Conservation (phyloP, 2,329 filamentous ascomycete species). For the Paecilomyces sp. region DNA sequence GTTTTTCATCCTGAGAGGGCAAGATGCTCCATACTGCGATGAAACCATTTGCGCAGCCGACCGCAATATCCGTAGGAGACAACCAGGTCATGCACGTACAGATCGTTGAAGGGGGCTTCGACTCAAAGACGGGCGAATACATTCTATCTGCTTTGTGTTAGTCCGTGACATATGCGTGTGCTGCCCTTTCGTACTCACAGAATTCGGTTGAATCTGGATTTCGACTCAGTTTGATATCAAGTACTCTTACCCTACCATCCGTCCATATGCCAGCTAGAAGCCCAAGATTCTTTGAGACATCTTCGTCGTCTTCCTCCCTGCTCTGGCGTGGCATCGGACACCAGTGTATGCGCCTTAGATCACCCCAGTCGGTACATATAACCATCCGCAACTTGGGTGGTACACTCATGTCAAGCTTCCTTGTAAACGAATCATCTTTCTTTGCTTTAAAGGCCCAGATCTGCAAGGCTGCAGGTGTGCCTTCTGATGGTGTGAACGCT, state of each 20-base stretch:
- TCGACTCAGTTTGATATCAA: conserved; percentile 41
- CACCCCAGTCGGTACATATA: conserved; percentile 53
- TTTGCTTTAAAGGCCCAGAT: conserved; percentile 50
- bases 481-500: conserved; percentile 44
- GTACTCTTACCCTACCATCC: conserved; percentile 50
- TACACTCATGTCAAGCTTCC: conserved; percentile 35
- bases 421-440: conserved; percentile 18
- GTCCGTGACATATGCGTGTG: neutral
- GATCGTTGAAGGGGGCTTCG: conserved; percentile 43
- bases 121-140: conserved; percentile 43
- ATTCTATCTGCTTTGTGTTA: conserved; percentile 30
- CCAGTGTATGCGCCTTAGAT: conserved; percentile 50
- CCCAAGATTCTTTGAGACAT: conserved; percentile 34
- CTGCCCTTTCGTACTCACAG: conserved; percentile 14
- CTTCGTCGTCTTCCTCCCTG: conserved; percentile 22
- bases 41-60: conserved; percentile 50
- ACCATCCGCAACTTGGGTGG: conserved; percentile 43
- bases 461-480: conserved; percentile 47
- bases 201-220: conserved; percentile 22
- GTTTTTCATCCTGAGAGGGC: conserved; percentile 8
- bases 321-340: conserved; percentile 40
- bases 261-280: conserved; percentile 51
- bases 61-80: conserved; percentile 47
- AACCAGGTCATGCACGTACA: conserved; percentile 53
- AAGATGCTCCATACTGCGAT: conserved; percentile 47